Conservation (phyloP, 805 yeast genomes). For the Trichomonascus vanleenenianus region DNA sequence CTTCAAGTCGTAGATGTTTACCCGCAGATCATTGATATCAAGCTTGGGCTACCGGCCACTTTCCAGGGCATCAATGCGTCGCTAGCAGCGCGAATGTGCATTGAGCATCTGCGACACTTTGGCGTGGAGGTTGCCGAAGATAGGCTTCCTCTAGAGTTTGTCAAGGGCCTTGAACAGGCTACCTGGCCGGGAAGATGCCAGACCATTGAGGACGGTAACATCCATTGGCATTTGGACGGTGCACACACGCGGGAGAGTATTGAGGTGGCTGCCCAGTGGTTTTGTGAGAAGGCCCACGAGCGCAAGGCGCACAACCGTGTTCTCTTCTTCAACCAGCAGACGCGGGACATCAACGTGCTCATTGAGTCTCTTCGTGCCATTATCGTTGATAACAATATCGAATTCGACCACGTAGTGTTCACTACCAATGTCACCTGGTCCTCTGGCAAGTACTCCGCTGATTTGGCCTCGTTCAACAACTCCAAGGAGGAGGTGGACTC, state of each 20-base stretch:
- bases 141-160: conserved; percentile 19
- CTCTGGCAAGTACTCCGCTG: conserved; percentile 61
- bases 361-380: conserved; percentile 42
- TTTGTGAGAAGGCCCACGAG: conserved; percentile 24
- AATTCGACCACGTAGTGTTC: conserved; percentile 73
- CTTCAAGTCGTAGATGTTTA: conserved; percentile 47
- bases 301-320: conserved; percentile 30
- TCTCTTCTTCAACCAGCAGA: conserved; percentile 87
- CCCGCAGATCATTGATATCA: conserved; percentile 29
- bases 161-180: conserved; percentile 54
- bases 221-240: conserved; percentile 88
- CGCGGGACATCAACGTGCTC: conserved; percentile 70
- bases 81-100: conserved; percentile 66
- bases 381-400: conserved; percentile 24
- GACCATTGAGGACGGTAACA: conserved; percentile 39
- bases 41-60: conserved; percentile 46
- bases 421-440: conserved; percentile 92
- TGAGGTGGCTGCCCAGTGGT: conserved; percentile 79
- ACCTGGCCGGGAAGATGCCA: conserved; percentile 98
- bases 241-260: conserved; percentile 93
- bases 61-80: conserved; percentile 86
- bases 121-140: conserved; percentile 25
- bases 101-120: conserved; percentile 46
- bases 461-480: conserved; percentile 78
- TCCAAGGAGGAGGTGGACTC: conserved; percentile 71